Conservation (phyloP, 2,329 filamentous ascomycete genomes). For the Colletotrichum tamarilloi region DNA sequence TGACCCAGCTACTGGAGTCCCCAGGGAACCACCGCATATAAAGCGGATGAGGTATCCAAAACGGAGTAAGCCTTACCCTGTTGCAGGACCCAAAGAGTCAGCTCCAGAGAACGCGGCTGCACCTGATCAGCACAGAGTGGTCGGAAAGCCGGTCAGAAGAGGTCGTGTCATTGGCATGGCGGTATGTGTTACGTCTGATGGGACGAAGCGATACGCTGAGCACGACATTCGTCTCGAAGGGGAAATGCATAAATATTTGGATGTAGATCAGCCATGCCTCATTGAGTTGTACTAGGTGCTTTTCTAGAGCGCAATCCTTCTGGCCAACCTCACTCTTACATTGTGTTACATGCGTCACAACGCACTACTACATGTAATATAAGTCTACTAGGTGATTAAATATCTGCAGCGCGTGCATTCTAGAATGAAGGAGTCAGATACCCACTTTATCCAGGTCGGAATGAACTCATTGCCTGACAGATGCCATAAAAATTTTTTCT, state of each 20-base stretch:
- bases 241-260: neutral
- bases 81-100: too few species aligned
- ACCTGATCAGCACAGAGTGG: neutral
- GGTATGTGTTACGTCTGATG: neutral
- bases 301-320: neutral
- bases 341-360: too few species aligned
- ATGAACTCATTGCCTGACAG: too few species aligned
- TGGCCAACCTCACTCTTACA: neutral
- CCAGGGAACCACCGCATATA: too few species aligned
- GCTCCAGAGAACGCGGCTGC: too few species aligned
- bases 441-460: too few species aligned
- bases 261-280: neutral
- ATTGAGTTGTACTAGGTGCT: neutral
- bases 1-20: too few species aligned
- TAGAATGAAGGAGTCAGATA: too few species aligned
- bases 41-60: neutral
- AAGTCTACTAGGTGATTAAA: too few species aligned
- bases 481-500: too few species aligned
- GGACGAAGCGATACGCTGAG: neutral
- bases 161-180: neutral
- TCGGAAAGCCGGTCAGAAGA: neutral
- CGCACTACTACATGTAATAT: too few species aligned
- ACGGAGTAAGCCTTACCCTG: neutral
- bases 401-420: rapidly evolving
- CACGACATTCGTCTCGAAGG: neutral